phyloP scores from a whole-genome alignment of 2,329 filamentous ascomycete species.

The Penicillium sp. region DNA sequence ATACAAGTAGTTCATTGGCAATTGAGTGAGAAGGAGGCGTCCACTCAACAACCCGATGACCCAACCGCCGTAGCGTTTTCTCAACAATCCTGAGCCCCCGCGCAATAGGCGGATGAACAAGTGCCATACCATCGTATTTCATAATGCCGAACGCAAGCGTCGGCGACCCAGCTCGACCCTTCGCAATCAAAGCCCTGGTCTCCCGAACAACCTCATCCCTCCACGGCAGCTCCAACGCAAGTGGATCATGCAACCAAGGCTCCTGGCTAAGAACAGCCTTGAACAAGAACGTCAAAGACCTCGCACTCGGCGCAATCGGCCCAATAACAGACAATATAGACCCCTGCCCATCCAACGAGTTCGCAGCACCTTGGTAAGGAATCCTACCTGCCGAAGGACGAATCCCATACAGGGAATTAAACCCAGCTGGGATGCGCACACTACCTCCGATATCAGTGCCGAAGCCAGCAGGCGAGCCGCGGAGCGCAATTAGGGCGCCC shows the following conservation, averaged over 20 bases:
- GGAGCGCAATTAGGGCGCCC: constrained; percentile 54
- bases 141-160: constrained; percentile 56
- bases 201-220: constrained; percentile 45
- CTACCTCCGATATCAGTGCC: constrained; percentile 59
- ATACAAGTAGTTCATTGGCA: constrained; percentile 40
- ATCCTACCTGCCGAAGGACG: constrained; percentile 54
- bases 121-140: constrained; percentile 49
- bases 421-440: constrained; percentile 58
- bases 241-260: constrained; percentile 66
- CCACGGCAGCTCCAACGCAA: constrained; percentile 65
- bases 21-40: constrained; percentile 50
- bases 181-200: constrained; percentile 39
- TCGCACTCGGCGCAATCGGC: constrained; percentile 57
- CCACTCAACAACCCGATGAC: constrained; percentile 60
- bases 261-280: constrained; percentile 55
- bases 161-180: constrained; percentile 24
- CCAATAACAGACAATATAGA: constrained; percentile 62
- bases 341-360: constrained; percentile 63
- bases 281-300: constrained; percentile 54
- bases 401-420: constrained; percentile 57
- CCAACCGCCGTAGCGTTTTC: constrained; percentile 48
- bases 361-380: constrained; percentile 58
- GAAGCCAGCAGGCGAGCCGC: constrained; percentile 55
- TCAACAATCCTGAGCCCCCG: constrained; percentile 54
- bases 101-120: constrained; percentile 56